Base-by-base conservation (phyloP, 1,284 basidiomycete genomes). In the Austroboletus novae-zelandiae region DNA sequence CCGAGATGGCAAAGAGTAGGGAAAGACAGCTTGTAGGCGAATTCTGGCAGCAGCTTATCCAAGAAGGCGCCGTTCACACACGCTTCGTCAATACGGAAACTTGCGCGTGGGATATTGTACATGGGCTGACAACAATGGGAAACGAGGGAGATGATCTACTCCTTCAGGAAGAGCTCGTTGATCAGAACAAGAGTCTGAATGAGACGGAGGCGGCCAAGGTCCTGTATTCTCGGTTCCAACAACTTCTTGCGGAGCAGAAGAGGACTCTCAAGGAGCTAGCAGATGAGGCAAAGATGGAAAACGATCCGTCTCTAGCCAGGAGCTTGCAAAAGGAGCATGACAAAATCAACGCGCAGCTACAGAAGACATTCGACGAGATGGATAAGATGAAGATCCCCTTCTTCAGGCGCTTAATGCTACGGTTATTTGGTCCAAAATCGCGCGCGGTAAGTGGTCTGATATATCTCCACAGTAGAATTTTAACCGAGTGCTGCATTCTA, bases 1-100 rank as follows among this genome's bases (percentile, higher is more conserved):
- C 79, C 76, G 9, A 78, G 0, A 0, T 42, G 6, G 55, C 50
- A 31, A 44, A 53, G n/a, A 48, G 45, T 0, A 67, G 67, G 20
- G 56, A 65, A 20, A 50, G 51, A 5, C 47, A 55, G 15, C 62
- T 72, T 44, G 48, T 25, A 8, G 53, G 59, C 27, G 61, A 57
- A 0, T 60, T 71, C 32, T 70, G 65, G 58, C 49, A 44, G 43
- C 56, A 34, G 2, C 52, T 65, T 2, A 50, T 74, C 4, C 54
- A 63, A 0, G 69, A 61, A 48, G 72, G 72, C 1, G 74, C 73
- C 5, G 3, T 3, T 3, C 4, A 7, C 11, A 15, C 11, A 13
- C 42, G 40, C 23, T 65, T 65, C n/a, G 0, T 35, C 4, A 63
- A 61, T 2, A 40, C 40, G 1, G 0, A 1, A 1, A 0, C 0